phyloP scores from a whole-genome alignment of 1,139 yeast genomes.

The Candida albicans region DNA sequence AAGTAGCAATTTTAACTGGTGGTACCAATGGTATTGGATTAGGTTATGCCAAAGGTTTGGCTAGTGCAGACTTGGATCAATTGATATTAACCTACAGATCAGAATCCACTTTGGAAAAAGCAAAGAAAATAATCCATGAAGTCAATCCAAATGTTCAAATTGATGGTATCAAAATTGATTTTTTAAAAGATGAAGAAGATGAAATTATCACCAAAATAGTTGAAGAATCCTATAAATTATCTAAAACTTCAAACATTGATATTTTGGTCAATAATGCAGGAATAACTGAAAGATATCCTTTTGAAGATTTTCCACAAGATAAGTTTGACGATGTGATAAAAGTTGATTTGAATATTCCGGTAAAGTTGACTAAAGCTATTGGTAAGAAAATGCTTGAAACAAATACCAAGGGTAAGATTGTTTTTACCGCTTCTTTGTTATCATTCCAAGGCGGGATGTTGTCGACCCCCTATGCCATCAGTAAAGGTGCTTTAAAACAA shows the following conservation, averaged over 20 bases:
- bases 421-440: conserved; percentile 29
- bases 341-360: conserved; percentile 50
- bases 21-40: conserved; percentile 38
- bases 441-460: conserved; percentile 64
- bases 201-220: conserved; percentile 28
- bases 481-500: conserved; percentile 52
- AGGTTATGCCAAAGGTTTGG: conserved; percentile 36
- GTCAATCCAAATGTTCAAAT: conserved; percentile 23
- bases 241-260: conserved; percentile 36
- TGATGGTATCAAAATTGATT: conserved; percentile 21
- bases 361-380: conserved; percentile 44
- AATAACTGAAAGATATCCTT: conserved; percentile 34
- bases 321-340: conserved; percentile 46
- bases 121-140: conserved; percentile 19
- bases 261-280: conserved; percentile 61
- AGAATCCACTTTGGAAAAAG: conserved; percentile 16
- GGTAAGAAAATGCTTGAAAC: conserved; percentile 43
- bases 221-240: conserved; percentile 34
- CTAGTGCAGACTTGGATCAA: conserved; percentile 32
- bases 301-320: conserved; percentile 29
- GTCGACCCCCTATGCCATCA: conserved; percentile 51
- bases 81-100: conserved; percentile 28
- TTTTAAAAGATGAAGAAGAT: conserved; percentile 19
- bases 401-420: conserved; percentile 33
- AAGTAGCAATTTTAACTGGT: conserved; percentile 37